Evolutionary conservation across 805 yeast species (phyloP), one percentile per base, ranked within the genome.

Genomic region (Zygoascus ofunaensis): DNA sequence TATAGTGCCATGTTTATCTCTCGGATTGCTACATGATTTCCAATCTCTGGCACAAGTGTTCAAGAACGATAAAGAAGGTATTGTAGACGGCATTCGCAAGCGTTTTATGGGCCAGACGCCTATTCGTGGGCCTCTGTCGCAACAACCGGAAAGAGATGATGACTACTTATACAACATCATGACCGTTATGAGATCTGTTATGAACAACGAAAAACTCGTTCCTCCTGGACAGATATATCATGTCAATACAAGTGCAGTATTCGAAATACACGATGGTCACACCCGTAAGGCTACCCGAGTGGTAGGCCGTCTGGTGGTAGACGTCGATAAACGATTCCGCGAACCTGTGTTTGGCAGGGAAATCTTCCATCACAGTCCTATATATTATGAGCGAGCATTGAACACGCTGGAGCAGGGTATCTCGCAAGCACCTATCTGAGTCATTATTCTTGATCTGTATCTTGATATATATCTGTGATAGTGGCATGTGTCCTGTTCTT

Each of bases 401-500:
- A 49, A 48, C 17, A 53, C 57, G 5, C 43, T 61, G 41, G 61
- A 54, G 36, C 47, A 55, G 42, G 61, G 61, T 2, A 52, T 57
- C 4, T 49, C 53, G 22, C 39, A 42, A n/a, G 54, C 54, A n/a
- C 54, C 48, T 17, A 33, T 36, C 22, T 36, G 22, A 23, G 20
- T 41, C 22, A 40, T 26, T 24, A n/a, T n/a, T n/a, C n/a, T n/a
- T n/a, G n/a, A n/a, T n/a, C n/a, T n/a, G 7, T 40, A 76, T 82
- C 5, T 83, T 83, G 60, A 55, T 68, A 7, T 81, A 82, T 57
- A 80, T 85, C 73, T 80, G n/a, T n/a, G n/a, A n/a, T n/a, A n/a
- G n/a, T n/a, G n/a, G n/a, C n/a, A n/a, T n/a, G n/a, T n/a, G n/a
- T n/a, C n/a, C n/a, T n/a, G n/a, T n/a, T n/a, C n/a, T n/a, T 84